These are phyloP conservation scores for Glycyrrhiza uralensis DNA, from an alignment of 306 rosid species.

Conservation along the genomic window DNA sequence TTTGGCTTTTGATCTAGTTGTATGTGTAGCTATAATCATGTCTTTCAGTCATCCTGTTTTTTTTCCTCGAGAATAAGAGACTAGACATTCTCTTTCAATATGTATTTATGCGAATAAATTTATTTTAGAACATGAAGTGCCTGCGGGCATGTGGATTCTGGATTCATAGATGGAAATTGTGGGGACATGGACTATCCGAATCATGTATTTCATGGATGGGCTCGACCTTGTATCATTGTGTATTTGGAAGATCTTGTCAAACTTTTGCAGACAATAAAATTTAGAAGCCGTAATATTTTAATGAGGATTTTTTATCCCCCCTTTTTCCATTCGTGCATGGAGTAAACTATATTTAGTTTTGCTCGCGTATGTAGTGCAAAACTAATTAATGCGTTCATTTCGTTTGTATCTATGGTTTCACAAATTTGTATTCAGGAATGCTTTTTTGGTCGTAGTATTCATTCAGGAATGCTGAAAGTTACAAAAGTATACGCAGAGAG, in stretches of 20 bases:
- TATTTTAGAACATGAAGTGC: constrained; percentile 30
- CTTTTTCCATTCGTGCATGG: neutral
- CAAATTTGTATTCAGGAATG: neutral
- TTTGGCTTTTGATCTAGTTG: constrained; percentile 40
- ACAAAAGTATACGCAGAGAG: too few species aligned
- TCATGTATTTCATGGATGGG: constrained; percentile 22
- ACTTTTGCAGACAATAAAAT: neutral
- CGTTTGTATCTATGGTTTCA: neutral
- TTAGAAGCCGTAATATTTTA: neutral
- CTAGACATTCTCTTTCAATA: constrained; percentile 23
- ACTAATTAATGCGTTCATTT: neutral
- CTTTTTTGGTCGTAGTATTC: too few species aligned
- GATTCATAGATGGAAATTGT: constrained; percentile 14
- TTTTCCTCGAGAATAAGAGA: constrained; percentile 46
- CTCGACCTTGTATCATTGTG: constrained; percentile 18
- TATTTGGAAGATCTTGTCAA: constrained; percentile 14
- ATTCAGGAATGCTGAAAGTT: too few species aligned
- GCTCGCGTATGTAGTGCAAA: neutral
- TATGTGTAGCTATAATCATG: constrained; percentile 39
- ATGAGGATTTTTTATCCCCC: neutral
- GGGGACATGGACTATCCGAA: neutral
- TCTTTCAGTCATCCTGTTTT: constrained; percentile 29
- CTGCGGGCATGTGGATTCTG: constrained; percentile 20
- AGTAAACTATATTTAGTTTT: neutral
- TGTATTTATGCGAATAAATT: constrained; percentile 50